Evolutionary conservation across 1,139 yeast genomes (phyloP).

Genomic region (Nakaseomyces glabratus): DNA sequence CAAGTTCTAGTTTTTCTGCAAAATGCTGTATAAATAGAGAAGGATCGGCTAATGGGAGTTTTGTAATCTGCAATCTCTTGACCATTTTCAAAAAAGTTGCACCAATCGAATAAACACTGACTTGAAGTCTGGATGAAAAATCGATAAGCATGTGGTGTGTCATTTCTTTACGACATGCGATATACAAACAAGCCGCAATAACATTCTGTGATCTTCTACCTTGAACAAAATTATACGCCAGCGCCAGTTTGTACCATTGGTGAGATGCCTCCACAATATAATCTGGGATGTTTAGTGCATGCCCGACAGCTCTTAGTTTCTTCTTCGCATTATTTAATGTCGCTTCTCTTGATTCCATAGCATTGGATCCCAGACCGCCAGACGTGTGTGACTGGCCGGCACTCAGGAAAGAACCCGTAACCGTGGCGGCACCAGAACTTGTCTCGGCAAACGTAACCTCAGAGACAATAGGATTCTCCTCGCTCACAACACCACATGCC

Average conservation of each 20-base stretch:
- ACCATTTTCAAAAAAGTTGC: conserved; percentile 92
- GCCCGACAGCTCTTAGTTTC: conserved; percentile 71
- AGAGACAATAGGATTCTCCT: conserved; percentile 88
- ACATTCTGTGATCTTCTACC: conserved; percentile 94
- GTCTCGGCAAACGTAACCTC: conserved; percentile 93
- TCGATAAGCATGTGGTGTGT: conserved; percentile 95
- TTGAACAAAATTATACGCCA: conserved; percentile 82
- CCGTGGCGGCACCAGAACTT: conserved; percentile 88
- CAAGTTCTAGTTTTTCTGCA: conserved; percentile 77
- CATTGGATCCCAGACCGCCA: conserved; percentile 55
- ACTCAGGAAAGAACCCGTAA: conserved; percentile 88
- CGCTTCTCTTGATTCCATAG: conserved; percentile 80
- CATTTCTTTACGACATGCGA: conserved; percentile 84
- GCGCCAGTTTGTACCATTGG: conserved; percentile 81
- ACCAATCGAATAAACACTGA: conserved; percentile 88
- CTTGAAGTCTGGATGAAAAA: conserved; percentile 80
- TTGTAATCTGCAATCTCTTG: conserved; percentile 62
- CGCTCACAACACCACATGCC: conserved; percentile 76
- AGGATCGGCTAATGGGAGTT: conserved; percentile 86
- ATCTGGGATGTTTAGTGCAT: conserved; percentile 70
- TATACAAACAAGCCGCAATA: conserved; percentile 85
- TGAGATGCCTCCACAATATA: conserved; percentile 78
- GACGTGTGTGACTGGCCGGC: conserved; percentile 79
- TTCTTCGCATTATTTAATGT: conserved; percentile 75
- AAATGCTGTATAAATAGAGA: conserved; percentile 88